Percentiles rank a stretch among this genome's conserved stretches.
phyloP scores from a whole-genome alignment of 106 monocot species.

The Iris macrosiphon region DNA sequence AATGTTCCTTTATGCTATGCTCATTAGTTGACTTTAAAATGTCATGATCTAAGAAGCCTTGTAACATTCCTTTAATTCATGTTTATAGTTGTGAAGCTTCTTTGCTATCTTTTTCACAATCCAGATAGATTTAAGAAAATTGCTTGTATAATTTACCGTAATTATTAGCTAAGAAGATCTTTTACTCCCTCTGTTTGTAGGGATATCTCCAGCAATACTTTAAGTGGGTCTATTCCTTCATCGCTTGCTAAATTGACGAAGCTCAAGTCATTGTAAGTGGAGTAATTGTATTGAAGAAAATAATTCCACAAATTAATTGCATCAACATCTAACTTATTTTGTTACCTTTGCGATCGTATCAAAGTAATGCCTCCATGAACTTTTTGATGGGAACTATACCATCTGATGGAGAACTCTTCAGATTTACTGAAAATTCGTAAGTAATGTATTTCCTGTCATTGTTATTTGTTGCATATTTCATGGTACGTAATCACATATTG shows the following conservation, averaged over 20 bases:
- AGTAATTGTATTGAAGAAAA: neutral
- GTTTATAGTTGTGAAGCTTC: no score
- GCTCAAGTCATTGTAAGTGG: constrained; percentile 76
- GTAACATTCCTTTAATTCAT: no score
- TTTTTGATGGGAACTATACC: constrained; percentile 82
- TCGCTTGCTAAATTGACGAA: constrained; percentile 72
- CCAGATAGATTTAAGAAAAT: no score
- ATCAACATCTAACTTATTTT: neutral
- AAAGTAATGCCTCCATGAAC: constrained; percentile 85
- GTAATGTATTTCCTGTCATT: constrained; percentile 15
- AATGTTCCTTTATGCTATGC: no score
- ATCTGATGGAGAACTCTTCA: constrained; percentile 47
- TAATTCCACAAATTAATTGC: neutral
- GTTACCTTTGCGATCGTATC: constrained; percentile 8
- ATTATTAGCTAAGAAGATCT: no score
- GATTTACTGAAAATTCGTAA: constrained; percentile 73
- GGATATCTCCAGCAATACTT: constrained; percentile 89
- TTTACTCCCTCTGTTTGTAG: constrained; percentile 15
- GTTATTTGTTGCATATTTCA: neutral
- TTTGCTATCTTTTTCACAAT: no score
- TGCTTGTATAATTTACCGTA: no score
- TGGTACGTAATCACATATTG: neutral
- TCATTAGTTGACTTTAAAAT: no score
- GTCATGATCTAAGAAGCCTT: no score
- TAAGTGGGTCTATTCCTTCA: constrained; percentile 82